phyloP scores from a whole-genome alignment of 2,329 filamentous ascomycete genomes.

The Emmonsiellopsis sp. region DNA sequence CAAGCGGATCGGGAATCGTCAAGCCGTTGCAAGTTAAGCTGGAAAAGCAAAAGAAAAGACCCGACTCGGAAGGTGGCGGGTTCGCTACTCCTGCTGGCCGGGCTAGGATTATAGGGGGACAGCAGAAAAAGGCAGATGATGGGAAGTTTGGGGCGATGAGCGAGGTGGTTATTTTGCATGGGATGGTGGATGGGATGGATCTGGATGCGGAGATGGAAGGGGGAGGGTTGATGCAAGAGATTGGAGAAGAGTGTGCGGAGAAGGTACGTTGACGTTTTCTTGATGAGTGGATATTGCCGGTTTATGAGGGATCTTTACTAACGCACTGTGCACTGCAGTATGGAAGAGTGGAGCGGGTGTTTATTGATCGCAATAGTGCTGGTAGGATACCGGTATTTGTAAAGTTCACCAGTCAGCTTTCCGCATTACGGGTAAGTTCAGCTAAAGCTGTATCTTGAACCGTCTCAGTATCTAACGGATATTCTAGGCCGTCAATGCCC shows the following conservation, averaged over 20 bases:
- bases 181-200: constrained; percentile 82
- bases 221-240: constrained; percentile 72
- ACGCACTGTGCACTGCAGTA: constrained; percentile 46
- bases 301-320: not conserved
- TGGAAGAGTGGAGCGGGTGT: constrained; percentile 70
- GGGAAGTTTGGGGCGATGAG: constrained; percentile 65
- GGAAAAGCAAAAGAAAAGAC: constrained; percentile 73
- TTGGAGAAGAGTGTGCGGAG: constrained; percentile 84
- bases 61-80: constrained; percentile 70
- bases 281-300: not conserved
- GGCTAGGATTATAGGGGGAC: constrained; percentile 74
- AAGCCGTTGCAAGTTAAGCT: constrained; percentile 75
- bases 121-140: constrained; percentile 44
- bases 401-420: constrained; percentile 79
- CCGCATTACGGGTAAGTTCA: constrained; percentile 65
- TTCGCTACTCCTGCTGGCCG: constrained; percentile 61
- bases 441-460: not conserved
- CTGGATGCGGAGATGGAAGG: constrained; percentile 67
- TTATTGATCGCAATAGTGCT: constrained; percentile 55
- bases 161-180: constrained; percentile 69
- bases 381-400: constrained; percentile 67
- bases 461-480: constrained; percentile 6
- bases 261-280: constrained; percentile 43
- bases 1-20: constrained; percentile 70
- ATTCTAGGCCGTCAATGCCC: constrained; percentile 71